phyloP scores from a whole-genome alignment of 164 flowering plant species.

The Annona squamosa region DNA sequence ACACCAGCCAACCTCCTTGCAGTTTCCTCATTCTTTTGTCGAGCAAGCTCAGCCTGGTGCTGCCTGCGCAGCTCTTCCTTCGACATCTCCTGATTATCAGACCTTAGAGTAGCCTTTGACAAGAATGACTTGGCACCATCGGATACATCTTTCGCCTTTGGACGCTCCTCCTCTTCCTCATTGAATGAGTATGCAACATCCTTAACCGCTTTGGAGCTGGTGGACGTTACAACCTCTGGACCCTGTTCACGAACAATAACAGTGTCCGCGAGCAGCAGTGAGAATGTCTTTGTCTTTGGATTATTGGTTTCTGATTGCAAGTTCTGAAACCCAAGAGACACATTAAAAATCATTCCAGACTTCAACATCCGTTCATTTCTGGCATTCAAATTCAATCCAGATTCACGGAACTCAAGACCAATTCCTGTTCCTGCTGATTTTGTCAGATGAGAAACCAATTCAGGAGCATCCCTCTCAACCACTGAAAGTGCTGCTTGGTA shows the following conservation, averaged over 20 bases:
- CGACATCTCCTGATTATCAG: constrained; percentile 61
- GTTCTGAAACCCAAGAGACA: constrained; percentile 73
- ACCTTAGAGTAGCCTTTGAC: constrained; percentile 61
- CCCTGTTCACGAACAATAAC: constrained; percentile 22
- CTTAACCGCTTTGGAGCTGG: constrained; percentile 53
- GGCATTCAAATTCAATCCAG: constrained; percentile 55
- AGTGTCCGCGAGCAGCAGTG: constrained; percentile 66
- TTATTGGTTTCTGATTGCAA: constrained; percentile 37
- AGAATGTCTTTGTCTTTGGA: constrained; percentile 43
- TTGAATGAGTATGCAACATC: constrained; percentile 77
- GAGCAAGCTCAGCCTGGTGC: constrained; percentile 85
- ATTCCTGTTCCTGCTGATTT: constrained; percentile 78
- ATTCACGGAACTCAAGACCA: constrained; percentile 79
- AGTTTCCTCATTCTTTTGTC: constrained; percentile 82
- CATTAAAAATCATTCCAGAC: constrained; percentile 72
- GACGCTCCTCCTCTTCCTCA: constrained; percentile 36
- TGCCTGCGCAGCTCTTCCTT: constrained; percentile 71
- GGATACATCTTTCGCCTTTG: constrained; percentile 26
- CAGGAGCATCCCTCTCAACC: constrained; percentile 66
- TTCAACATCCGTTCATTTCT: constrained; percentile 57
- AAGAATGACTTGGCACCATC: constrained; percentile 19
- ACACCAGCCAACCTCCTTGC: constrained; percentile 72
- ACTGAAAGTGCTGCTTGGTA: constrained; percentile 57
- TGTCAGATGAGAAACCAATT: constrained; percentile 43
- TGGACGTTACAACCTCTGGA: constrained; percentile 43